Evolutionary conservation across 1,284 basidiomycete species (phyloP).

Genomic region (Takashimella tepidaria): DNA sequence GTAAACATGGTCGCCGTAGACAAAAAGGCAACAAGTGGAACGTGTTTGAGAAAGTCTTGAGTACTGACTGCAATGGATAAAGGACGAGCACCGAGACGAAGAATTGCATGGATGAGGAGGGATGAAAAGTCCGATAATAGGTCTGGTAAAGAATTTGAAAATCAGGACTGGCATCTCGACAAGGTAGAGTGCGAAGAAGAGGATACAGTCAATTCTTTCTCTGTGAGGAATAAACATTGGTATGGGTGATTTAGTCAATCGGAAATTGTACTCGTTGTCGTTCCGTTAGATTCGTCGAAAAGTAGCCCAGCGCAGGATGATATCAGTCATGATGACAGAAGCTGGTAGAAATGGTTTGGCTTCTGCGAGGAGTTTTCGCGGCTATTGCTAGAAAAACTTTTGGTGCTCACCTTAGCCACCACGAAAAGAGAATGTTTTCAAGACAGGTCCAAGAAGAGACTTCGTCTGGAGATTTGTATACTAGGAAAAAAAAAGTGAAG

Average conservation of each 20-base stretch:
- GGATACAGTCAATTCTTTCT: slow-evolving; percentile 40
- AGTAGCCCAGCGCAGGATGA: background rate
- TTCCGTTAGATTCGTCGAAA: background rate
- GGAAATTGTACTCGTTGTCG: background rate
- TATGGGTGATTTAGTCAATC: background rate
- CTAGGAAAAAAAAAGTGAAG: too few species aligned
- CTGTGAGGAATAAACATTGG: slow-evolving; percentile 1
- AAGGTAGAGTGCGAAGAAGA: slow-evolving; percentile 73
- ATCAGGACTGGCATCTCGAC: slow-evolving; percentile 66
- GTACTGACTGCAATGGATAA: slow-evolving; percentile 13
- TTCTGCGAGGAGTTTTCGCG: background rate
- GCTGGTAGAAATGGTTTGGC: background rate
- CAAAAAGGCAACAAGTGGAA: slow-evolving; percentile 12
- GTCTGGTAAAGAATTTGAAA: slow-evolving; percentile 13
- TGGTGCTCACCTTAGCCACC: too few species aligned
- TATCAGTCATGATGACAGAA: background rate
- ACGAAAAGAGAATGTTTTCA: too few species aligned
- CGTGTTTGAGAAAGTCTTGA: slow-evolving; percentile 5
- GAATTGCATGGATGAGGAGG: slow-evolving; percentile 18
- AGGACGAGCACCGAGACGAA: slow-evolving; percentile 16
- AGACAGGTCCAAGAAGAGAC: too few species aligned
- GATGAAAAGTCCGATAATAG: slow-evolving; percentile 20
- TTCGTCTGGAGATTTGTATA: too few species aligned
- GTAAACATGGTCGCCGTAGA: slow-evolving; percentile 17
- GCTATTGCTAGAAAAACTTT: too few species aligned